A percentile compares a stretch with the other conserved stretches of the same genome.
phyloP scores from a whole-genome alignment of 208 protist genomes.

The Leishmania gerbilli region DNA sequence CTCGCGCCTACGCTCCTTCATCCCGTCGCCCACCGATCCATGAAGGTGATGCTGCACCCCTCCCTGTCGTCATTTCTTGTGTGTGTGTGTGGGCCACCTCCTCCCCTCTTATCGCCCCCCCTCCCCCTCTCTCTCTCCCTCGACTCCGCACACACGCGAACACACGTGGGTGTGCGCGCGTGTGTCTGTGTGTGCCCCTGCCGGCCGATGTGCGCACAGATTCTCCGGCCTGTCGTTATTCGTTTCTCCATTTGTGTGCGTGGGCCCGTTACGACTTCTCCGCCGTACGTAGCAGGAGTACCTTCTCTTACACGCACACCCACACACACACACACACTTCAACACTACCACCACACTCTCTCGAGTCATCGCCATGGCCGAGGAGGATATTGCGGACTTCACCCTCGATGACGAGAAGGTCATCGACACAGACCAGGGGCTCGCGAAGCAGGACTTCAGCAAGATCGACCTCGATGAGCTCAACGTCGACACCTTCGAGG shows the following conservation, averaged over 20 bases:
- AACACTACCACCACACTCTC: neutral
- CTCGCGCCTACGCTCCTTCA: too few relatives aligned
- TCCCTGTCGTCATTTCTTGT: neutral
- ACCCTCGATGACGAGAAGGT: constrained; percentile 57
- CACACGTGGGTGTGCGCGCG: neutral
- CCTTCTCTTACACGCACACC: neutral
- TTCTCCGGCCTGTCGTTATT: neutral
- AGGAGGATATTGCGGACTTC: constrained; percentile 76
- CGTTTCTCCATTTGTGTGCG: constrained; percentile 9
- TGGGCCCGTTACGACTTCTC: neutral
- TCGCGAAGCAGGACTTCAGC: constrained; percentile 78
- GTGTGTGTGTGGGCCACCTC: neutral
- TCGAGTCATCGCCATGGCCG: constrained; percentile 40
- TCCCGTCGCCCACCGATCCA: too few relatives aligned
- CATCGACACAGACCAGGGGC: constrained; percentile 42
- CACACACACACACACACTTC: constrained; percentile 9
- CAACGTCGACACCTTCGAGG: constrained; percentile 94
- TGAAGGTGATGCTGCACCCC: neutral
- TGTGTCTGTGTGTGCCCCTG: neutral
- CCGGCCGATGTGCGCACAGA: neutral
- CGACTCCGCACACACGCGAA: neutral
- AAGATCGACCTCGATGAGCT: constrained; percentile 84
- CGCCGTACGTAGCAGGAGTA: neutral
- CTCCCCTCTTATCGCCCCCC: neutral
- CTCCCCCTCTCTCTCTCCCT: neutral